Conservation (phyloP, 2,329 filamentous ascomycete genomes). For the Fusarium caatingaense region DNA sequence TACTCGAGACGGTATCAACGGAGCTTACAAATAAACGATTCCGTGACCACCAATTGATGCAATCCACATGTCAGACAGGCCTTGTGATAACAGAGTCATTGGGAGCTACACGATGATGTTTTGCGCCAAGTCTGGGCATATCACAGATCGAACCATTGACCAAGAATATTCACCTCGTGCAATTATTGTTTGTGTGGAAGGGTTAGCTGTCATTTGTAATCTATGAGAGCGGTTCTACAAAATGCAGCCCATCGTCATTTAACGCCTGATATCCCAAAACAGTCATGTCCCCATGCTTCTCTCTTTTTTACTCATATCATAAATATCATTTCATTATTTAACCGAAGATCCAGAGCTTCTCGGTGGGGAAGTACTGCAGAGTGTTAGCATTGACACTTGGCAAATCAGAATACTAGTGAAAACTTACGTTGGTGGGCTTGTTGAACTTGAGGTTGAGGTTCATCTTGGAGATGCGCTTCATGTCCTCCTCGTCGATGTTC, state of each 20-base stretch:
- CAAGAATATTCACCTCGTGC: not conserved
- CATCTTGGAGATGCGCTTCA: slow-evolving; percentile 73
- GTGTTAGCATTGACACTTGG: slow-evolving; percentile 17
- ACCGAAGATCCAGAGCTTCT: slow-evolving; percentile 68
- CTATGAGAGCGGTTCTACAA: slow-evolving; percentile 40
- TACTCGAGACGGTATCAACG: slow-evolving; percentile 20
- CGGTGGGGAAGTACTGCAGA: slow-evolving; percentile 65
- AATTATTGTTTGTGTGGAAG: slow-evolving; percentile 2
- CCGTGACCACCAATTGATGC: slow-evolving; percentile 7
- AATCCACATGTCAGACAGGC: slow-evolving; percentile 4
- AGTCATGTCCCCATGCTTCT: slow-evolving; percentile 34
- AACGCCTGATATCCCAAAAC: slow-evolving; percentile 47
- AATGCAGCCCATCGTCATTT: slow-evolving; percentile 40
- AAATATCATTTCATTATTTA: slow-evolving; percentile 50
- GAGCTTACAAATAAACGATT: slow-evolving; percentile 18
- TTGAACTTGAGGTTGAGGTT: slow-evolving; percentile 79
- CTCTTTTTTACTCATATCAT: slow-evolving; percentile 38
- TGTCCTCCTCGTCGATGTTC: slow-evolving; percentile 72
- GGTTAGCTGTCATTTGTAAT: slow-evolving; percentile 44
- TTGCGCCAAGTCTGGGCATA: not conserved
- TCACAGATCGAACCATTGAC: not conserved
- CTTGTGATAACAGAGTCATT: slow-evolving; percentile 1
- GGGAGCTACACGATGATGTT: not conserved
- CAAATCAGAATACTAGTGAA: too few species aligned
- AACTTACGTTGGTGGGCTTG: slow-evolving; percentile 76